These are phyloP conservation scores for Coemansia sp. DNA, from an alignment of 192 early-diverging fungal species.

Conservation along the genomic window DNA sequence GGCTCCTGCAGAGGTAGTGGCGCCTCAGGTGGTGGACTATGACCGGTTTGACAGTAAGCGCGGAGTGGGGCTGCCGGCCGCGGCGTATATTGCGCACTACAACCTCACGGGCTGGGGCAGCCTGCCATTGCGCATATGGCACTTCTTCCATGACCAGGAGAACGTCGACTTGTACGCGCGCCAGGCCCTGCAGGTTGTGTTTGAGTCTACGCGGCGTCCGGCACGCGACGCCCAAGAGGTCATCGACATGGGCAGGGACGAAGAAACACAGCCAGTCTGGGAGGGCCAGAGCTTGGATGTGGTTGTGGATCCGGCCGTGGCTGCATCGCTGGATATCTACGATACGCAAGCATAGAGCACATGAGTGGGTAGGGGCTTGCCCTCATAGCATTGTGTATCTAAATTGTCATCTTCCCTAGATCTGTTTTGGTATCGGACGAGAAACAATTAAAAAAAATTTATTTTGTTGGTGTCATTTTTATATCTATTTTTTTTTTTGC, in stretches of 20 bases:
- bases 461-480: no score
- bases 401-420: background rate
- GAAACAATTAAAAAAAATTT: background rate
- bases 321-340: slow-evolving; percentile 32
- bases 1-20: background rate
- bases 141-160: slow-evolving; percentile 58
- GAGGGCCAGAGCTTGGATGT: slow-evolving; percentile 40
- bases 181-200: slow-evolving; percentile 54
- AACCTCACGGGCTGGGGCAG: slow-evolving; percentile 49
- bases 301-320: slow-evolving; percentile 35
- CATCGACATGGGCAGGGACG: slow-evolving; percentile 35
- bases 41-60: slow-evolving; percentile 37
- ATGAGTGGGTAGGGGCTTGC: background rate
- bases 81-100: slow-evolving; percentile 47
- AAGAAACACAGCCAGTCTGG: slow-evolving; percentile 40
- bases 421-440: background rate
- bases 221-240: slow-evolving; percentile 33
- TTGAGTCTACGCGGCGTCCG: slow-evolving; percentile 38
- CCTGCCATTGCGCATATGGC: slow-evolving; percentile 45
- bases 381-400: background rate
- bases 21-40: slow-evolving; percentile 34
- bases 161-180: slow-evolving; percentile 50
- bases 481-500: no score
- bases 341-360: slow-evolving; percentile 32
- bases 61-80: slow-evolving; percentile 33